These are phyloP conservation scores for Taxillus chinensis DNA, from an alignment of 164 flowering plant genomes.

Conservation along the genomic window DNA sequence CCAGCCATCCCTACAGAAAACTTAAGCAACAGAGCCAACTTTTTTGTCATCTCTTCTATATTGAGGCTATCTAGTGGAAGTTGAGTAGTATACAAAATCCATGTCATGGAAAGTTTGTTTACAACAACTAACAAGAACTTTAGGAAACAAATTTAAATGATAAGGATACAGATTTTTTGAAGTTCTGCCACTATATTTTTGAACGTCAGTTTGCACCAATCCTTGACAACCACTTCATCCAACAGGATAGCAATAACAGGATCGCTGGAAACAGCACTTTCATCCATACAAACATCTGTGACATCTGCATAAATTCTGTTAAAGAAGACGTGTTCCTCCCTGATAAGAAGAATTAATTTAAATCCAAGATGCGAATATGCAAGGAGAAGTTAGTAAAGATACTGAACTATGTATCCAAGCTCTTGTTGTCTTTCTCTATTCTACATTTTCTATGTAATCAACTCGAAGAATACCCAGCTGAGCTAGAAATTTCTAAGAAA, in stretches of 20 bases:
- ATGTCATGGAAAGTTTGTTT: slow-evolving; percentile 1
- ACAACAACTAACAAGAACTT: slow-evolving; percentile 3
- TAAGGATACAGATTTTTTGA: slow-evolving; percentile 71
- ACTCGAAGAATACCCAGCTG: too few relatives aligned
- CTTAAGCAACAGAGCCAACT: slow-evolving; percentile 38
- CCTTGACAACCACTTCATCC: slow-evolving; percentile 97
- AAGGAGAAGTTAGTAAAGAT: too few relatives aligned
- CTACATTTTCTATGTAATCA: too few relatives aligned
- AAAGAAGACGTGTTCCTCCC: slow-evolving; percentile 25
- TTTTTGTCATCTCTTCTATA: slow-evolving; percentile 42
- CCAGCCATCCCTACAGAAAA: slow-evolving; percentile 45
- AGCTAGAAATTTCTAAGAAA: too few relatives aligned
- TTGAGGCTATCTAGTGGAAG: slow-evolving; percentile 45
- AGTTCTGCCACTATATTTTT: slow-evolving; percentile 43
- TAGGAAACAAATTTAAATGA: background rate
- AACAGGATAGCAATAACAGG: slow-evolving; percentile 82
- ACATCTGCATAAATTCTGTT: slow-evolving; percentile 57
- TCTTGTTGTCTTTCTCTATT: too few relatives aligned
- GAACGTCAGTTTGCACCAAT: slow-evolving; percentile 84
- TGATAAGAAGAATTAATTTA: background rate
- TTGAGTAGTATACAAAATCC: slow-evolving; percentile 19
- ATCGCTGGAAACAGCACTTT: slow-evolving; percentile 96
- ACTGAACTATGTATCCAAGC: too few relatives aligned
- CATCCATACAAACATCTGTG: slow-evolving; percentile 98
- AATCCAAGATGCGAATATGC: too few relatives aligned